A percentile compares a stretch with the other conserved stretches of the same genome.
Conservation (phyloP, 1,139 yeast genomes). For the Geotrichum fermentans region DNA sequence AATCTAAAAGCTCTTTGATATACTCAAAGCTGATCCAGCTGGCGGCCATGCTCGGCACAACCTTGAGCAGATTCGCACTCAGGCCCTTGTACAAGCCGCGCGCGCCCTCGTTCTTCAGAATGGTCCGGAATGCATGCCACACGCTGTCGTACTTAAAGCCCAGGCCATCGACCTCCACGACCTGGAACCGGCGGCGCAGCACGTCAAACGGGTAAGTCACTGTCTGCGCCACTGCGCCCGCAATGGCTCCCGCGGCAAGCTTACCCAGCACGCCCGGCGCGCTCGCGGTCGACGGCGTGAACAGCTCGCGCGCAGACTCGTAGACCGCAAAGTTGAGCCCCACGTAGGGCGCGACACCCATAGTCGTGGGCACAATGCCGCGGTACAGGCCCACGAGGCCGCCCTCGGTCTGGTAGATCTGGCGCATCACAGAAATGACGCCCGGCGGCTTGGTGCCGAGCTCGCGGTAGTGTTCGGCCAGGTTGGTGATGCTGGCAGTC, state of each 20-base stretch:
- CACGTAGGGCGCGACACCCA: constrained; percentile 95
- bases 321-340: constrained; percentile 89
- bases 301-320: constrained; percentile 64
- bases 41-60: constrained; percentile 92
- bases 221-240: constrained; percentile 82
- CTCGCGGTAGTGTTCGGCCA: constrained; percentile 44
- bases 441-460: constrained; percentile 51
- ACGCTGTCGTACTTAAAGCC: constrained; percentile 79
- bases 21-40: constrained; percentile 85
- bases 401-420: constrained; percentile 75
- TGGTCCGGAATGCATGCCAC: constrained; percentile 61
- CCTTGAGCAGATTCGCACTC: constrained; percentile 82
- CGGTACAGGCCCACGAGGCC: constrained; percentile 73
- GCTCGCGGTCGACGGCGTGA: constrained; percentile 35
- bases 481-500: constrained; percentile 66
- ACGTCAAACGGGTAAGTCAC: constrained; percentile 88
- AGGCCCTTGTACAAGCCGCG: constrained; percentile 84
- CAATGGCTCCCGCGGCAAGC: constrained; percentile 72
- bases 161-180: constrained; percentile 64
- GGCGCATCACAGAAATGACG: constrained; percentile 51
- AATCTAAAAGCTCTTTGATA: constrained; percentile 42
- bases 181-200: constrained; percentile 84
- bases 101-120: constrained; percentile 67
- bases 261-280: constrained; percentile 49
- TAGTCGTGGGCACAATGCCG: constrained; percentile 81